phyloP scores from a whole-genome alignment of 306 rosid genomes.

The Prinsepia uniflora region DNA sequence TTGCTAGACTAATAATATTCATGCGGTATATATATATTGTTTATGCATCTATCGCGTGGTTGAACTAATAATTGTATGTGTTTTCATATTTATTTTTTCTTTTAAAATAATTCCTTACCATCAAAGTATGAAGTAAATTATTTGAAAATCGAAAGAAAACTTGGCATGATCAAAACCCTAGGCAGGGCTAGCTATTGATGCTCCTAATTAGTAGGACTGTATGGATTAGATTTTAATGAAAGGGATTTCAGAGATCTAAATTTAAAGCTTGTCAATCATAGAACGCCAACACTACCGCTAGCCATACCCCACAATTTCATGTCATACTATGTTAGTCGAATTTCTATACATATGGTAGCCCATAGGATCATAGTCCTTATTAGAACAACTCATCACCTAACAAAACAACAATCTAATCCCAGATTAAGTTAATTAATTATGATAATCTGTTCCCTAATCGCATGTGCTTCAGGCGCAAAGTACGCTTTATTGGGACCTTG shows the following conservation, averaged over 20 bases:
- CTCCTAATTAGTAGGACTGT: not conserved
- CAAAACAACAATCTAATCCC: constrained; percentile 26
- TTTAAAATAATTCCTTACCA: too few species aligned
- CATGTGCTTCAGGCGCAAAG: constrained; percentile 71
- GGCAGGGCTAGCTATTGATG: not conserved
- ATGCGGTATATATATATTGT: too few species aligned
- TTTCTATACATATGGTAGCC: too few species aligned
- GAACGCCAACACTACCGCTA: constrained; percentile 16
- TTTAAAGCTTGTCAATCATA: constrained; percentile 7
- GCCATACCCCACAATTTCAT: constrained; percentile 12
- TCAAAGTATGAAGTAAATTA: too few species aligned
- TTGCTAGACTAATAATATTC: too few species aligned
- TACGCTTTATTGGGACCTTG: constrained; percentile 40
- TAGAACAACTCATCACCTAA: constrained; percentile 38
- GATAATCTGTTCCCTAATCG: constrained; percentile 5
- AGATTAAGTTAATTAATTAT: constrained; percentile 18
- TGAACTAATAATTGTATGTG: too few species aligned
- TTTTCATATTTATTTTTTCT: too few species aligned
- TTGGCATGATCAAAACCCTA: not conserved
- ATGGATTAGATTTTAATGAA: not conserved
- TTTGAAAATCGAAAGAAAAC: too few species aligned
- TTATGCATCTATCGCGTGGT: too few species aligned
- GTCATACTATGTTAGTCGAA: constrained; percentile 15
- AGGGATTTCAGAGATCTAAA: not conserved
- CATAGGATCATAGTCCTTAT: not conserved